A percentile compares a stretch with the other conserved stretches of the same genome.
Evolutionary conservation across 306 rosid genomes (phyloP).

Genomic region (Phaseolus lunatus): DNA sequence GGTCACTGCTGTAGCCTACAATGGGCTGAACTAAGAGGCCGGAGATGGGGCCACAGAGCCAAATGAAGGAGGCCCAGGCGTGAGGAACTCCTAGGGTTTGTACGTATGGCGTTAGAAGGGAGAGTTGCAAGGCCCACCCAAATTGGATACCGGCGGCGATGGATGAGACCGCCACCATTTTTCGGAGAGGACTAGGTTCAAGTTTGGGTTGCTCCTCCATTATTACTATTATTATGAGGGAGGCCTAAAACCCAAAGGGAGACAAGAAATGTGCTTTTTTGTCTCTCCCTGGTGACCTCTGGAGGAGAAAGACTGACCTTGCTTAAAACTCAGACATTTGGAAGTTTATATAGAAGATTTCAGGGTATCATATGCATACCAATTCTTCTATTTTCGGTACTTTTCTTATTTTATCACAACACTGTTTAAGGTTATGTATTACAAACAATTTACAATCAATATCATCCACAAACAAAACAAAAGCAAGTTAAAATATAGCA

Average conservation of each 20-base stretch:
- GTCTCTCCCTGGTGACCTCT: not conserved
- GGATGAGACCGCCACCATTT: slow-evolving; percentile 60
- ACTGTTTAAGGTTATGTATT: too few species aligned
- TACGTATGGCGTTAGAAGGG: slow-evolving; percentile 71
- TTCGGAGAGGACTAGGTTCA: not conserved
- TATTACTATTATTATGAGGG: not conserved
- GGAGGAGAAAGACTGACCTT: too few species aligned
- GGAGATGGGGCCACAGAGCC: slow-evolving; percentile 84
- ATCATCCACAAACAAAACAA: too few species aligned
- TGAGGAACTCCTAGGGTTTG: slow-evolving; percentile 78
- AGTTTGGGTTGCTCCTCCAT: not conserved
- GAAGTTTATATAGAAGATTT: too few species aligned
- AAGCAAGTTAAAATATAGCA: too few species aligned
- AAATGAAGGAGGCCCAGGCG: slow-evolving; percentile 69
- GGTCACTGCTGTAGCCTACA: slow-evolving; percentile 77
- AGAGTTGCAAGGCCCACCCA: slow-evolving; percentile 86
- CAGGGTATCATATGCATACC: too few species aligned
- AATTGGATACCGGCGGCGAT: slow-evolving; percentile 80
- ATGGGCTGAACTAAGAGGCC: slow-evolving; percentile 73
- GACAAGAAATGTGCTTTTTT: too few species aligned
- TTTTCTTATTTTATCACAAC: too few species aligned
- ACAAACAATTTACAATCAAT: too few species aligned
- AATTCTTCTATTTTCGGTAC: too few species aligned
- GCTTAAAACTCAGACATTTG: too few species aligned
- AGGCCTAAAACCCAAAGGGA: not conserved